Base-by-base conservation (phyloP, 176 grass and related monocot species). In the Aegilops sharonensis region DNA sequence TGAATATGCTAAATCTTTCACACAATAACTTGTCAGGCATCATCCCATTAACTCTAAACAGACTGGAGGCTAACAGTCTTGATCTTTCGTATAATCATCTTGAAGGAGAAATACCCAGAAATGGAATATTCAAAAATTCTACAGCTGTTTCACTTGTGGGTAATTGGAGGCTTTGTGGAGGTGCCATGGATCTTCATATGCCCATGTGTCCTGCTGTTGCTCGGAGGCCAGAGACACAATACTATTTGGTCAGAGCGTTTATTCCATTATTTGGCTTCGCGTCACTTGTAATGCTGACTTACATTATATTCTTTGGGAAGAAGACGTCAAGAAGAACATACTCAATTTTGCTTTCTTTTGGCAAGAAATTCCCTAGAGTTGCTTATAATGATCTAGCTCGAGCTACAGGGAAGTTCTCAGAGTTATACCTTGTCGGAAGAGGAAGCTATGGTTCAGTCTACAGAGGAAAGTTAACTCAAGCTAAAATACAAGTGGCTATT, bases 41-140 rank as follows among this genome's bases (percentile, higher is more conserved):
- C 30, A 68, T 89, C 35, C 87, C 91, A 10, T 13, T 25, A 9
- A 69, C 75, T 18, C 39, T 92, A 4, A 32, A 18, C 69, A 5
- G 24, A 11, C 45, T 86, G 23, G n/a, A n/a, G n/a, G n/a, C n/a
- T n/a, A n/a, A n/a, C 9, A 24, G 59, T 17, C 56, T 92, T 2
- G 86, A 89, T 10, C 73, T 92, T 1, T 89, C 84, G 2, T 89
- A 76, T 73, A 92, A 92, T 20, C 1, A 52, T 30, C 43, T 52
- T 1, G 2, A 30, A 18, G 43, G 72, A 14, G 13, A 9, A 75
- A 2, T 52, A 15, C 72, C 72, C 2, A 52, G 4, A 0, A 1
- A 52, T 30, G 72, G 72, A 52, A 1, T 75, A 4, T 52, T 75
- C 0, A 0, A 0, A 18, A 75, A 52, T 52, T 3, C 45, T 1